Evolutionary conservation across 768 basidiomycete genomes (phyloP).

Genomic region (Naganishia friedmannii): DNA sequence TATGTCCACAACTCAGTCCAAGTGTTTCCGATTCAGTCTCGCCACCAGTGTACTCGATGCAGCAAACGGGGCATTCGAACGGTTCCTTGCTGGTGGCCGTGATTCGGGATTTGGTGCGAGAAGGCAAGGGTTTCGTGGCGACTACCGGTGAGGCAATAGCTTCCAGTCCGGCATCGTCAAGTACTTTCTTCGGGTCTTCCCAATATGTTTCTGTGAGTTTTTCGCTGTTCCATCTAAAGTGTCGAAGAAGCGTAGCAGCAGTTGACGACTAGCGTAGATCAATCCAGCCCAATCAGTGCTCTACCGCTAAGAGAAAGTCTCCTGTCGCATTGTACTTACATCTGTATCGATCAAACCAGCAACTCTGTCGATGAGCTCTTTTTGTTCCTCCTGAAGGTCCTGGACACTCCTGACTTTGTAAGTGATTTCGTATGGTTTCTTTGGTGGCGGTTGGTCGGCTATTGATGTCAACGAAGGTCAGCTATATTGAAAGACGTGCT

Average conservation of each 20-base stretch:
- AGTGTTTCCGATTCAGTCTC: constrained; percentile 59
- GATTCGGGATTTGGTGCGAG: constrained; percentile 29
- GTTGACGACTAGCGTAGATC: constrained; percentile 58
- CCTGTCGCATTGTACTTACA: constrained; percentile 58
- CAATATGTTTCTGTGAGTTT: constrained; percentile 93
- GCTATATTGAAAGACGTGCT: neutral
- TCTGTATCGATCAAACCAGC: constrained; percentile 82
- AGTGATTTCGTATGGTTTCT: constrained; percentile 71
- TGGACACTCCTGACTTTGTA: constrained; percentile 69
- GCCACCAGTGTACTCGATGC: constrained; percentile 62
- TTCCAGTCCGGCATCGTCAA: constrained; percentile 69
- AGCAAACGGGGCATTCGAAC: constrained; percentile 93
- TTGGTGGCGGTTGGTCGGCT: constrained; percentile 37
- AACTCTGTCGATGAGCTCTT: constrained; percentile 76
- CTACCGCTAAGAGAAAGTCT: neutral
- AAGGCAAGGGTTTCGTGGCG: constrained; percentile 51
- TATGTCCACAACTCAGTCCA: constrained; percentile 75
- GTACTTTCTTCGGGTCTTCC: constrained; percentile 75
- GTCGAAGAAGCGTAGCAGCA: constrained; percentile 73
- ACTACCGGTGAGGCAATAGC: constrained; percentile 54
- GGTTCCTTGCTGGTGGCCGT: constrained; percentile 50
- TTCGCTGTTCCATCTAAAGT: constrained; percentile 93
- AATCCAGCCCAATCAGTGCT: neutral
- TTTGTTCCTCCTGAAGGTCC: constrained; percentile 75
- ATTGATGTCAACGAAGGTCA: neutral